phyloP scores from a whole-genome alignment of 805 yeast genomes.

The Grigorovia humatica region DNA sequence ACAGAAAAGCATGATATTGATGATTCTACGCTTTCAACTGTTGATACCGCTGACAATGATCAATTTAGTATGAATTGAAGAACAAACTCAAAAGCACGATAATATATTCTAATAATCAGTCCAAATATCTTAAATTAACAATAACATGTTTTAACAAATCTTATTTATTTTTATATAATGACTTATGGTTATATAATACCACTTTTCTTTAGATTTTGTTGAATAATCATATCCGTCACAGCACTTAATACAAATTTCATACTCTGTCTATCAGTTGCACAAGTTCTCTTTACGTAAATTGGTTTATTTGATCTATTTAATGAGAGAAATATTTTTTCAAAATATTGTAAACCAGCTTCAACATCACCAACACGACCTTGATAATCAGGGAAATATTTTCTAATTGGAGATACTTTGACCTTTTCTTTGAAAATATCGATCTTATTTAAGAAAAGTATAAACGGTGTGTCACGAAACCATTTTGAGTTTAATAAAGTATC shows the following conservation, averaged over 20 bases:
- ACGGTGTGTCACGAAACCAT: slow-evolving; percentile 81
- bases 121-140: too few relatives aligned
- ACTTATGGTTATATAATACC: slow-evolving; percentile 44
- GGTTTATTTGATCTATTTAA: slow-evolving; percentile 57
- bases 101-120: neutral
- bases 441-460: slow-evolving; percentile 82
- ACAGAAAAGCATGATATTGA: neutral
- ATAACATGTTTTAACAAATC: too few relatives aligned
- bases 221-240: slow-evolving; percentile 83
- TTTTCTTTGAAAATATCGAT: slow-evolving; percentile 72
- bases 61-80: neutral
- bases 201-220: slow-evolving; percentile 66
- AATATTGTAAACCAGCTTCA: slow-evolving; percentile 58
- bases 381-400: slow-evolving; percentile 69
- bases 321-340: slow-evolving; percentile 55
- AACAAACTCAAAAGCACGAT: neutral
- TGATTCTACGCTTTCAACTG: neutral
- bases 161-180: too few relatives aligned
- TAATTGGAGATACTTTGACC: slow-evolving; percentile 53
- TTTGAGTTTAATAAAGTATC: slow-evolving; percentile 73
- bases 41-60: neutral
- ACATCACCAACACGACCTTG: slow-evolving; percentile 53
- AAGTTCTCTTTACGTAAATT: slow-evolving; percentile 85
- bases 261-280: slow-evolving; percentile 86
- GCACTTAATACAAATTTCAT: slow-evolving; percentile 89